Evolutionary conservation across 2,329 filamentous ascomycete genomes (phyloP), one percentile per base, ranked within the genome.

Genomic region (Cladosporium sp.): DNA sequence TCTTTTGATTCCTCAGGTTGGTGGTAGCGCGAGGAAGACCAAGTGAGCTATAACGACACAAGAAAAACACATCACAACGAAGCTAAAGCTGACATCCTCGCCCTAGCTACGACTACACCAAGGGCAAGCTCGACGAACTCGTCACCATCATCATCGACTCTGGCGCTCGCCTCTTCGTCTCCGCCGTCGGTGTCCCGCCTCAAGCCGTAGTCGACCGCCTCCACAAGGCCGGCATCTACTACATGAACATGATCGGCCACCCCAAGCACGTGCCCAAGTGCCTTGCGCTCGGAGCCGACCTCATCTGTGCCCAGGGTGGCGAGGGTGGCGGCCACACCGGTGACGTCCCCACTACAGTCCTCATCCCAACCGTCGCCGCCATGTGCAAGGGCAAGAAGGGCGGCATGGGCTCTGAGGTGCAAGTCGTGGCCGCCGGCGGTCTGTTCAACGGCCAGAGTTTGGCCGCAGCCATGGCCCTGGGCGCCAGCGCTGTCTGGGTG

Each of bases 221-320:
- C 40, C 93, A 98, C 80, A 80, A 83, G 66, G 76, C 83, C 64
- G 91, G 91, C 59, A 81, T 98, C 60, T 79, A 95, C 59, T 95
- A 94, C 80, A 97, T 97, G 93, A 98, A 98, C 84, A 98, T 98
- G 93, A 91, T 98, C 69, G 93, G 93, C 59, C 93, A 98, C 79
- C 92, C 93, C 67, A 98, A 98, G 84, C 93, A 98, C 76, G 92
- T 95, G 57, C 81, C 89, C 74, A 98, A 97, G 80, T 94, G 89
- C 72, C 79, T 98, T 55, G 89, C 92, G 43, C 80, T 91, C 52
- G 93, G 91, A 58, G 88, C 84, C 61, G 93, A 98, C 72, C 86
- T 98, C 64, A 97, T 98, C 76, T 97, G 92, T 77, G 93, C 93
- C 46, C 93, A 98, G 76, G 93, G 93, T 68, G 92, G 93, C 62